A percentile compares a stretch with the other conserved stretches of the same genome.
phyloP scores from a whole-genome alignment of 176 grass and related monocot species.

The Dactylis glomerata region DNA sequence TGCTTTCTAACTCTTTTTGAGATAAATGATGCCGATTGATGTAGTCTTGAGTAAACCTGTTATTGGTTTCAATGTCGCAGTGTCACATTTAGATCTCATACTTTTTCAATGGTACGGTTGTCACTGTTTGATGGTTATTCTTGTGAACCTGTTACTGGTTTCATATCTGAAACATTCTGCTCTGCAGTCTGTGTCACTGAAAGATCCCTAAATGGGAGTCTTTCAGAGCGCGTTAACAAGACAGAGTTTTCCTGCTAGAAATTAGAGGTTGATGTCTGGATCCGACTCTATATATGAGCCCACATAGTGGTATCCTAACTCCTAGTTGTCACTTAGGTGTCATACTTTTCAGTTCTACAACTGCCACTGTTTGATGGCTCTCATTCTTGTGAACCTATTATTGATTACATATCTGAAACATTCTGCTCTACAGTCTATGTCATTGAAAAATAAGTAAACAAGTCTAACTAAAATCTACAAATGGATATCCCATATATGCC shows the following conservation, averaged over 20 bases:
- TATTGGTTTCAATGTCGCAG: background rate
- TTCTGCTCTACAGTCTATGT: background rate
- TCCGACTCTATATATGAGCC: background rate
- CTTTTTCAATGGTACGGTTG: background rate
- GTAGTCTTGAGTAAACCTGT: background rate
- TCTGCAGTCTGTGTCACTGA: background rate
- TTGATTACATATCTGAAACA: background rate
- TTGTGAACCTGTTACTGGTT: background rate
- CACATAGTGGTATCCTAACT: background rate
- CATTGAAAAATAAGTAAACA: constrained; percentile 6
- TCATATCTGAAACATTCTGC: background rate
- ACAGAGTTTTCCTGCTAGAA: background rate
- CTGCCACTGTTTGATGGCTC: background rate
- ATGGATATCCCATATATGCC: no score
- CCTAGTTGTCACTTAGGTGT: background rate
- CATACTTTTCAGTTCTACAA: background rate
- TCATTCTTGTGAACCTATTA: background rate
- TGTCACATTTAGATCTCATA: background rate
- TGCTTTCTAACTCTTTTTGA: constrained; percentile 1
- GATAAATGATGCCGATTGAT: background rate
- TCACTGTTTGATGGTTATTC: background rate
- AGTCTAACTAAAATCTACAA: no score
- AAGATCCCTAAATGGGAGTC: background rate
- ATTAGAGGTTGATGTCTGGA: background rate
- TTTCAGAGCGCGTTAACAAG: background rate